phyloP scores from a whole-genome alignment of 495 filamentous ascomycete species.

The Staphylotrichum tortipilum region DNA sequence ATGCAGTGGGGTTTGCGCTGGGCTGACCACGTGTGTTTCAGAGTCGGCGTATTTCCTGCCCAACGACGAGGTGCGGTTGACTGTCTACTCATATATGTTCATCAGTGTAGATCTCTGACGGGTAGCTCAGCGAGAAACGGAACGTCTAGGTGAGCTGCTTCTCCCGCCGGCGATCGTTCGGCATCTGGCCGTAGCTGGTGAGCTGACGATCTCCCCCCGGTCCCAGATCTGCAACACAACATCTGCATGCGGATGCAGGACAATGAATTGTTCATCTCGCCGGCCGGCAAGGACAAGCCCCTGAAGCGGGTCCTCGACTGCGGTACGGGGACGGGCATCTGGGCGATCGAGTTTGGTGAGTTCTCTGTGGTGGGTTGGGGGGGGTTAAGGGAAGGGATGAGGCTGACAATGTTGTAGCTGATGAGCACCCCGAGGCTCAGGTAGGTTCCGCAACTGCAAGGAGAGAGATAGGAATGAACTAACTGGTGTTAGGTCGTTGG shows the following conservation, averaged over 20 bases:
- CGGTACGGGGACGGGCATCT: constrained; percentile 41
- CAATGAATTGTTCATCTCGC: neutral
- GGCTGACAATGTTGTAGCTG: neutral
- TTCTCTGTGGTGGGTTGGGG: no score
- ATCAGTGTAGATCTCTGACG: neutral
- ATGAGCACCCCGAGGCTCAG: no score
- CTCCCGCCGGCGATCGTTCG: no score
- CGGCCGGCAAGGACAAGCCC: neutral
- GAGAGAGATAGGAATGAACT: no score
- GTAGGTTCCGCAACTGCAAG: no score
- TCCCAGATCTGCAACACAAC: constrained; percentile 9
- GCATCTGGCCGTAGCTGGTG: no score
- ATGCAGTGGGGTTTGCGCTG: no score
- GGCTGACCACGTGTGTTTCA: no score
- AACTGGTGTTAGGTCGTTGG: constrained; percentile 36
- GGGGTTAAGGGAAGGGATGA: neutral
- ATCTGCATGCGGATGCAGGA: constrained; percentile 5
- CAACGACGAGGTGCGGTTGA: neutral
- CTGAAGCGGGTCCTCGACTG: constrained; percentile 42
- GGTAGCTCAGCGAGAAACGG: neutral
- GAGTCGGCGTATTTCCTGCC: neutral
- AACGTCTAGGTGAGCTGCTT: neutral
- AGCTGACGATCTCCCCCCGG: no score
- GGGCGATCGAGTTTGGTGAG: constrained; percentile 47
- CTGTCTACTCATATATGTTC: neutral